A percentile compares a stretch with the other conserved stretches of the same genome.
phyloP scores from a whole-genome alignment of 768 basidiomycete species.

The Flagelloscypha sp. region DNA sequence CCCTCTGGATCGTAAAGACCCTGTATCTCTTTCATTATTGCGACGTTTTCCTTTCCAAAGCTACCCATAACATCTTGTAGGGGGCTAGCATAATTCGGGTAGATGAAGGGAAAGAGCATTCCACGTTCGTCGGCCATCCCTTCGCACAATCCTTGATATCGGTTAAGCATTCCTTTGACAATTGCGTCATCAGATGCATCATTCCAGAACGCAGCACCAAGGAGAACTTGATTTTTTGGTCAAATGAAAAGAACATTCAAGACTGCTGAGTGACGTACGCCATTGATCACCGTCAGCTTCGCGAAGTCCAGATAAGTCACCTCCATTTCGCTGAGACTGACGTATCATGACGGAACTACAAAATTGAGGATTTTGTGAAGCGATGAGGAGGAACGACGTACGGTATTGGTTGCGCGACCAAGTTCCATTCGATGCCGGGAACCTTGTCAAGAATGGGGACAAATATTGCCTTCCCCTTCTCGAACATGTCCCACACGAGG shows the following conservation, averaged over 20 bases:
- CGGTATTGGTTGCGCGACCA: conserved; percentile 10
- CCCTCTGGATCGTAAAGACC: conserved; percentile 8
- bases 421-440: conserved; percentile 2
- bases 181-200: conserved; percentile 7
- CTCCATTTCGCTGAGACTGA: conserved; percentile 4
- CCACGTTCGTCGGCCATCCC: too few species aligned
- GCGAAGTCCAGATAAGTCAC: conserved; percentile 7
- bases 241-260: not conserved
- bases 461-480: conserved; percentile 5
- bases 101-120: conserved; percentile 10
- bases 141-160: too few species aligned
- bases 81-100: conserved; percentile 11
- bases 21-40: conserved; percentile 3
- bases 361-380: too few species aligned
- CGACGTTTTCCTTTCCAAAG: conserved; percentile 7
- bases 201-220: conserved; percentile 6
- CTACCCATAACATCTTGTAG: conserved; percentile 10
- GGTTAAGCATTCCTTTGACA: too few species aligned
- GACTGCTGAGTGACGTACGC: conserved; percentile 5
- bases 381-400: too few species aligned
- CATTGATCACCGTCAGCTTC: conserved; percentile 8
- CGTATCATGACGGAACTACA: conserved; percentile 4
- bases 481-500: conserved; percentile 7
- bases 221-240: not conserved
- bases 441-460: not conserved